Evolutionary conservation across 371 early-diverging fungal genomes (phyloP).

Genomic region (Rhizoclosmatium hyalinum): DNA sequence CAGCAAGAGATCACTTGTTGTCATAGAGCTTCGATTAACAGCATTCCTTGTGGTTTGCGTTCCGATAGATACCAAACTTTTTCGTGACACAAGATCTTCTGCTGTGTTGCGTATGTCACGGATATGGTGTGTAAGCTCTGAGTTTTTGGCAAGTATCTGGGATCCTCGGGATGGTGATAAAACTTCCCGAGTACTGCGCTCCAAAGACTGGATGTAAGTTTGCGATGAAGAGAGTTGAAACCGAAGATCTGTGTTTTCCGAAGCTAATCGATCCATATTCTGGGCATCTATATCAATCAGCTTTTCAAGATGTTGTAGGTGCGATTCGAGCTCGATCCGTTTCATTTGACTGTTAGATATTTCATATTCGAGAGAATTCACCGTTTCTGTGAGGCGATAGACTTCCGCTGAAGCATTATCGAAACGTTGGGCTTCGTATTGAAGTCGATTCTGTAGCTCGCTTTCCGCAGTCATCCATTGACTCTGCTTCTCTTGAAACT

Average conservation of each 20-base stretch:
- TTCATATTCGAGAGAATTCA: not conserved
- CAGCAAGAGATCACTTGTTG: conserved; percentile 5
- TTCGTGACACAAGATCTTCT: not conserved
- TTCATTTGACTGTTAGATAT: not conserved
- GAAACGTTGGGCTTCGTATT: not conserved
- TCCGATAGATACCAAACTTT: not conserved
- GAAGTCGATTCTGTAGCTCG: not conserved
- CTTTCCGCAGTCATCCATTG: not conserved
- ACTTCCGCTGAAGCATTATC: not conserved
- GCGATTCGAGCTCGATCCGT: not conserved
- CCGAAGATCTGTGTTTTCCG: conserved; percentile 11
- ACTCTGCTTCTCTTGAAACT: not conserved
- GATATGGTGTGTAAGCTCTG: not conserved
- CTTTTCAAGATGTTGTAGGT: not conserved
- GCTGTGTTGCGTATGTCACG: not conserved
- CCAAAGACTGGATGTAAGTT: conserved; percentile 6
- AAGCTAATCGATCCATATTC: not conserved
- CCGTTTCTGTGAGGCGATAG: not conserved
- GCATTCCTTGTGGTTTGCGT: not conserved
- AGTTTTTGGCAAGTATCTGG: not conserved
- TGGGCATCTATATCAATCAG: not conserved
- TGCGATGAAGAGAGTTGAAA: conserved; percentile 4
- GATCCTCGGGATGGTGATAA: not conserved
- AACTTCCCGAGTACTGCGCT: not conserved
- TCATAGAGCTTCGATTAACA: conserved; percentile 4